Conservation (phyloP, 1,284 basidiomycete genomes). For the Rhodotorula sp. region DNA sequence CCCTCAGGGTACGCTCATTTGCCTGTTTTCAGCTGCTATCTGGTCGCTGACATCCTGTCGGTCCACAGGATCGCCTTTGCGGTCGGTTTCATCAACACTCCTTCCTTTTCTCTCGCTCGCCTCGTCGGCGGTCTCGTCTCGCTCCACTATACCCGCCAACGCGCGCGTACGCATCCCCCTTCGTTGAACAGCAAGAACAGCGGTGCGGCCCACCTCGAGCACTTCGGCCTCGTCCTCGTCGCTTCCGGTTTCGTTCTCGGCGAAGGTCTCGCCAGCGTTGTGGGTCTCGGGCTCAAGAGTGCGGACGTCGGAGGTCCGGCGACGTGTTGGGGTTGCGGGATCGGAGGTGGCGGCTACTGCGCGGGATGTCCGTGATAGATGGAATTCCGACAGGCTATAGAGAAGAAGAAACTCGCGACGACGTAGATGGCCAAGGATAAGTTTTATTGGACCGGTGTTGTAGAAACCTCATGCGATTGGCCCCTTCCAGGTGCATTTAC, state of each 20-base stretch:
- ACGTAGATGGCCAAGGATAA: too few species aligned
- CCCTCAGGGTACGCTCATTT: conserved; percentile 68
- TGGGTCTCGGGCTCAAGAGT: conserved; percentile 71
- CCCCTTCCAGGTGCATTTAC: too few species aligned
- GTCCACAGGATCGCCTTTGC: conserved; percentile 53
- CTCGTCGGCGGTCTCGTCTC: conserved; percentile 83
- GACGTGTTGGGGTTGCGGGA: conserved; percentile 84
- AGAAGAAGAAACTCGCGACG: not conserved
- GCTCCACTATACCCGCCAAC: conserved; percentile 57
- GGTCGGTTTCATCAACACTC: conserved; percentile 82
- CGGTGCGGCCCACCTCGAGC: conserved; percentile 48
- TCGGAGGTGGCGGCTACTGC: conserved; percentile 57
- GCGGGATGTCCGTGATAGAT: conserved; percentile 28
- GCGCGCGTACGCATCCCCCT: not conserved
- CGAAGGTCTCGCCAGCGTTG: conserved; percentile 80
- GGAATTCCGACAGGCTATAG: not conserved
- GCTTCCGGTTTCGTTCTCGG: conserved; percentile 94
- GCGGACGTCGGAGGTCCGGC: conserved; percentile 62
- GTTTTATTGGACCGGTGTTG: too few species aligned
- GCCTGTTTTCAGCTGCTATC: not conserved
- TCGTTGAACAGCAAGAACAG: conserved; percentile 39
- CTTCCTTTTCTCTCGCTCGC: conserved; percentile 88
- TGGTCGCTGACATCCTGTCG: not conserved
- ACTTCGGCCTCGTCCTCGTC: conserved; percentile 77
- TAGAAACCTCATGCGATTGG: not conserved